phyloP scores from a whole-genome alignment of 495 filamentous ascomycete genomes.

The Clohesyomyces aquaticus region DNA sequence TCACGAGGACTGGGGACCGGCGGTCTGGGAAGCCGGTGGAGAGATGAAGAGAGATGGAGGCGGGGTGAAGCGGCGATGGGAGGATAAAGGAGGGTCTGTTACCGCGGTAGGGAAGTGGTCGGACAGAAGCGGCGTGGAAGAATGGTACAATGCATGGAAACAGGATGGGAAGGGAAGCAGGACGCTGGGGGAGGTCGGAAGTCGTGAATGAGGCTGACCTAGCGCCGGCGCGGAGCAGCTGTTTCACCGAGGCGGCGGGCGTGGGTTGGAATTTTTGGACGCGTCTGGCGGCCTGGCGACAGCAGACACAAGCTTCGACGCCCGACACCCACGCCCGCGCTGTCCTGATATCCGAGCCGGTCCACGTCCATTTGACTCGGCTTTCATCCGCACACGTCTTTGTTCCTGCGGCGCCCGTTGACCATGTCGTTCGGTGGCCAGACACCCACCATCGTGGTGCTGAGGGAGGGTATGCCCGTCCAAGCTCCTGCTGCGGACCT shows the following conservation, averaged over 20 bases:
- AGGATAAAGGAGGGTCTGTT: slow-evolving; percentile 31
- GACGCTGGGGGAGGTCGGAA: not conserved
- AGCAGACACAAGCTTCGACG: not conserved
- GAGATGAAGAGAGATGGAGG: slow-evolving; percentile 9
- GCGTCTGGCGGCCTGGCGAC: slow-evolving; percentile 22
- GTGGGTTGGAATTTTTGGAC: slow-evolving; percentile 19
- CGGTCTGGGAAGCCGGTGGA: not conserved
- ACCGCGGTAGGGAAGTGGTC: not conserved
- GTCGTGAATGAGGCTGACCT: not conserved
- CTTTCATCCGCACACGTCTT: not conserved
- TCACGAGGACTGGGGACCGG: slow-evolving; percentile 23
- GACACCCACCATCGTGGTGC: slow-evolving; percentile 96
- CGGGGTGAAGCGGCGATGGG: slow-evolving; percentile 4
- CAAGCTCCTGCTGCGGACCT: slow-evolving; percentile 1
- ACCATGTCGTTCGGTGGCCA: slow-evolving; percentile 96
- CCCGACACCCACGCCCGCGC: not conserved
- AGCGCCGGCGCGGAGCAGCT: not conserved
- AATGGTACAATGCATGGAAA: slow-evolving; percentile 32
- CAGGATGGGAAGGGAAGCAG: slow-evolving; percentile 15
- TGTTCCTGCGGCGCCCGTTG: not conserved
- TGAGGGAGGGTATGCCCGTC: slow-evolving; percentile 82
- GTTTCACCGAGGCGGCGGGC: slow-evolving; percentile 2
- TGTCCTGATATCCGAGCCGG: not conserved
- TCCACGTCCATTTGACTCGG: not conserved
- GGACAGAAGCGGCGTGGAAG: slow-evolving; percentile 3